Base-by-base conservation (phyloP, 2,329 filamentous ascomycete species). In the Colletotrichum melonis region DNA sequence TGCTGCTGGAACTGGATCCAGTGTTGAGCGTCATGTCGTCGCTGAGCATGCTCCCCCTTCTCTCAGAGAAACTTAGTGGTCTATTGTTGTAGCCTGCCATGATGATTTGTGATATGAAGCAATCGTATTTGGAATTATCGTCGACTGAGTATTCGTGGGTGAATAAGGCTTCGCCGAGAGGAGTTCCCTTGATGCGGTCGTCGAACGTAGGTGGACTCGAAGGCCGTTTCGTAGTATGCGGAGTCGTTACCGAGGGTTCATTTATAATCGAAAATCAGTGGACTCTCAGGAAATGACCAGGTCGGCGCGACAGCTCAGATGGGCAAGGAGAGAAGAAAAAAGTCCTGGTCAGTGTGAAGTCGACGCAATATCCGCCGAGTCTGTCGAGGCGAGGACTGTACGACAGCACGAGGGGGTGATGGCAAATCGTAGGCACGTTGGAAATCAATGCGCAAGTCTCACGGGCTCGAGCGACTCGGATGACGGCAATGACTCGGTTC, bases 61-160 rank as follows among this genome's bases (percentile, higher is more conserved):
- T 84, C 78, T 90, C 89, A 9, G 90, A 91, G 77, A 92, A 89
- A 81, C 90, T 90, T 76, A 89, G 82, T 46, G 89, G 87, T 78
- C 85, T 62, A 8, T 71, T 85, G 64, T 81, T 80, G 75, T 87
- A 87, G 56, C 82, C 81, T 70, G 83, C 80, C 86, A 88, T 88
- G 65, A 57, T 63, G 62, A 19, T n/a, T 22, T 46, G 32, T 16
- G 14, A 16, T 19, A 35, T 26, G 32, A n/a, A 19, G 14, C 24
- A 46, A 22, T 60, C 59, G 59, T 56, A 55, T 9, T 55, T 38
- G 46, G 3, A 38, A n/a, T 2, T 28, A 42, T 30, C 28, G 19
- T 38, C 49, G 24, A n/a, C 16, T 22, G 19, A 52, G 28, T 30
- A 58, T n/a, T 54, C 58, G 64, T 12, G 12, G 7, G 26, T 42